A percentile compares a stretch with the other conserved stretches of the same genome.
Evolutionary conservation across 352 stramenopile genomes (phyloP).

Genomic region (Pythium chondricola): DNA sequence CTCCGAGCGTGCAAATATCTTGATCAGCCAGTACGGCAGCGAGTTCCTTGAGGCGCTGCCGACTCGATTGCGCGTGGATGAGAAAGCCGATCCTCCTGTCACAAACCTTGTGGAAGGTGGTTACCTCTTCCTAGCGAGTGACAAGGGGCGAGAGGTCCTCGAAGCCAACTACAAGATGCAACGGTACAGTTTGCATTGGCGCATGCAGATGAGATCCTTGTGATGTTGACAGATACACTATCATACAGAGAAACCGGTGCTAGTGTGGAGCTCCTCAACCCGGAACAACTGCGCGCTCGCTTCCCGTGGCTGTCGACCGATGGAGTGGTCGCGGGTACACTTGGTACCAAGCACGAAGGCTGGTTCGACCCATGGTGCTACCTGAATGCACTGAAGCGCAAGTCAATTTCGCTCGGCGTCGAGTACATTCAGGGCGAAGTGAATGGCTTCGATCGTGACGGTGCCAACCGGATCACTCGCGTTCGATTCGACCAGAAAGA

Average conservation of each 20-base stretch:
- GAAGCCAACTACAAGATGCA: constrained; percentile 54
- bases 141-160: constrained; percentile 51
- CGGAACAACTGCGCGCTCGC: constrained; percentile 39
- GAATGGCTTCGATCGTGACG: constrained; percentile 50
- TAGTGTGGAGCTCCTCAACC: constrained; percentile 47
- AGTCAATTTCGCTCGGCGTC: constrained; percentile 62
- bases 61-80: constrained; percentile 40
- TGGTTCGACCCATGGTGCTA: constrained; percentile 86
- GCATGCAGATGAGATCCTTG: too few species aligned
- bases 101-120: constrained; percentile 76
- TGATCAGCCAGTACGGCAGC: constrained; percentile 76
- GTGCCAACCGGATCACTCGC: constrained; percentile 47
- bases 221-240: neutral
- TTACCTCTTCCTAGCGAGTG: constrained; percentile 75
- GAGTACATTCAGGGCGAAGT: constrained; percentile 69
- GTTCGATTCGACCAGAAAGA: constrained; percentile 40
- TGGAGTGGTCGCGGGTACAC: constrained; percentile 44
- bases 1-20: constrained; percentile 64
- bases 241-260: constrained; percentile 29
- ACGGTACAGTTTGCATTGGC: too few species aligned
- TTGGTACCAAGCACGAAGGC: constrained; percentile 67
- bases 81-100: constrained; percentile 48
- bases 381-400: constrained; percentile 67
- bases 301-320: constrained; percentile 78
- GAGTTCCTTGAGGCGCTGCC: constrained; percentile 54